These are phyloP conservation scores for Entomortierella parvispora DNA, from an alignment of 192 early-diverging fungal genomes.

Conservation along the genomic window DNA sequence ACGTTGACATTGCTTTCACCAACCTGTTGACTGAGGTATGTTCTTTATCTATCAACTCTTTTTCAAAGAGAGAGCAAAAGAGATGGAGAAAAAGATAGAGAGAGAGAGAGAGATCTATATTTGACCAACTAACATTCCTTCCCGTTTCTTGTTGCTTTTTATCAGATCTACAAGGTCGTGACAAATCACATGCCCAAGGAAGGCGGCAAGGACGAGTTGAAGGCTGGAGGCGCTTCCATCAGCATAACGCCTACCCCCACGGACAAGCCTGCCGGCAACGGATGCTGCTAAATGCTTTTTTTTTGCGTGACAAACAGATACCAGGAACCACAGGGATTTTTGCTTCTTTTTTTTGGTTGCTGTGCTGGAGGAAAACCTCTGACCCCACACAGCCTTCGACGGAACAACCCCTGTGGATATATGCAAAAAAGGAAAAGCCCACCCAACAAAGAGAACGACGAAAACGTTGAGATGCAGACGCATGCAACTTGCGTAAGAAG, in stretches of 20 bases:
- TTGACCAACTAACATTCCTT: background rate
- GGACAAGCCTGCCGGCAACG: conserved; percentile 51
- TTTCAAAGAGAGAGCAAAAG: conserved; percentile 1
- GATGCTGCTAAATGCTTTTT: conserved; percentile 44
- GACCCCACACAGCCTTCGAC: no score
- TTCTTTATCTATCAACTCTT: no score
- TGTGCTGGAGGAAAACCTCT: no score
- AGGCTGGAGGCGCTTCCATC: conserved; percentile 52
- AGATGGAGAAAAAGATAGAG: background rate
- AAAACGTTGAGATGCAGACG: no score
- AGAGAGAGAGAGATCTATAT: no score
- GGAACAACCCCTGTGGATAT: no score
- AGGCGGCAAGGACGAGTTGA: conserved; percentile 56
- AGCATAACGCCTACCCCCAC: conserved; percentile 52
- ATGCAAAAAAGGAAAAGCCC: no score
- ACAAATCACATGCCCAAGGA: conserved; percentile 52
- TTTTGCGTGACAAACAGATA: background rate
- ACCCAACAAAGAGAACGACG: no score
- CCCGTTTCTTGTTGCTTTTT: background rate
- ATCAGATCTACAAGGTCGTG: conserved; percentile 55
- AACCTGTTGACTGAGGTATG: conserved; percentile 49
- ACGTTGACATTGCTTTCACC: conserved; percentile 85
- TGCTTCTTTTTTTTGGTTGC: no score
- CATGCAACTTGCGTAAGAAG: no score
- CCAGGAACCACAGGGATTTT: background rate